Evolutionary conservation across 2,329 filamentous ascomycete genomes (phyloP), one percentile per base, ranked within the genome.

Genomic region (Cephalotrichum gorgonifer): DNA sequence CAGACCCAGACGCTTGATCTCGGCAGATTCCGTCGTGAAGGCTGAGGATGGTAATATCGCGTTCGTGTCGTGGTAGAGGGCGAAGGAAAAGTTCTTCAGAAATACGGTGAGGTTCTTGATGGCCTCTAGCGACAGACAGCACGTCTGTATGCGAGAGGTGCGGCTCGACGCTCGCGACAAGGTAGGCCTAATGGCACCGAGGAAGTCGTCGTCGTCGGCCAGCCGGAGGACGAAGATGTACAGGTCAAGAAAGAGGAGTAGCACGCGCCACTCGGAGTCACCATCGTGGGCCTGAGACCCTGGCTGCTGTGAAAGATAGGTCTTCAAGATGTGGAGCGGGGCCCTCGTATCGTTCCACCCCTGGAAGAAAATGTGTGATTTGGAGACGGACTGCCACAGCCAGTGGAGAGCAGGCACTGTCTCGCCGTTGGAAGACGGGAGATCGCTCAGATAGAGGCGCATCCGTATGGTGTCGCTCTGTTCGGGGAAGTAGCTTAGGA

Each of bases 121-220:
- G 49, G 95, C 85, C 11, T 68, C 62, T 9, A 91, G 66, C 1
- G 80, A 78, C 6, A 97, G 72, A 42, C 86, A 83, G 62, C 87
- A 85, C 53, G 68, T 72, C 64, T 72, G 74, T 54, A 75, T 73
- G 48, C 70, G 73, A 47, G 72, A 76, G 49, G 58, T 70, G 11
- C 48, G 33, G 23, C 63, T 68, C 26, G 62, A 26, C 23, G n/a
- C 12, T 11, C 14, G 22, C 14, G 41, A 43, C 17, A 39, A 68
- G 44, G 59, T 55, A 25, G 71, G 68, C 35, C 64, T 68, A 53
- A 77, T 67, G 49, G 75, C 74, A 50, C 80, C 78, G 53, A 95
- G 85, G 61, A 98, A 98, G 57, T 98, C 93, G 55, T 97, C 91
- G 54, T 98, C 93, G 56, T 98, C 93, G 62, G 91, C 95, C 30